Conservation (phyloP, 352 stramenopile species). For the Peronospora farinosa region DNA sequence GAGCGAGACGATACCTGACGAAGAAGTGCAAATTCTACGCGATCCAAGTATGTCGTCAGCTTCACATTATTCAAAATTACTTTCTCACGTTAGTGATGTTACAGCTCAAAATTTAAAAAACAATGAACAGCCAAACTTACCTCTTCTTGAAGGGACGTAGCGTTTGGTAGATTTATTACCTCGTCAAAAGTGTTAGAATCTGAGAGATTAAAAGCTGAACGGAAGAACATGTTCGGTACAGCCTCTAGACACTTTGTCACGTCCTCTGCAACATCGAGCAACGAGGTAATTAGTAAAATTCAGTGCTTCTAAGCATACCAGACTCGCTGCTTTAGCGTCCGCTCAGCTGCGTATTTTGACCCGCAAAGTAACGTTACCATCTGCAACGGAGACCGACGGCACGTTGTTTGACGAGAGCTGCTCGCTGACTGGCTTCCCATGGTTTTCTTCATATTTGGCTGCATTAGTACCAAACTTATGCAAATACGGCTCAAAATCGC, state of each 20-base stretch:
- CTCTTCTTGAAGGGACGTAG: conserved; percentile 59
- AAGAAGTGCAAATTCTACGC: conserved; percentile 80
- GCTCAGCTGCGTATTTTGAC: background rate
- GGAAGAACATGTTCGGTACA: conserved; percentile 80
- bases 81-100: conserved; percentile 1
- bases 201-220: conserved; percentile 65
- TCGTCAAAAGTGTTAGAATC: conserved; percentile 74
- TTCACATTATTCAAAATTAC: conserved; percentile 14
- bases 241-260: conserved; percentile 68
- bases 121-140: conserved; percentile 19
- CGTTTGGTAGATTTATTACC: conserved; percentile 64
- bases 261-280: conserved; percentile 50
- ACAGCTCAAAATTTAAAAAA: background rate
- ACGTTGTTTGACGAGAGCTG: conserved; percentile 82
- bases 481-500: conserved; percentile 77
- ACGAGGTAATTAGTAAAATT: conserved; percentile 3
- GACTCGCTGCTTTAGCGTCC: background rate
- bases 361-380: conserved; percentile 33
- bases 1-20: conserved; percentile 80
- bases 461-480: conserved; percentile 61
- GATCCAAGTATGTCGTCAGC: conserved; percentile 76
- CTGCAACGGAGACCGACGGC: conserved; percentile 66
- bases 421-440: conserved; percentile 66
- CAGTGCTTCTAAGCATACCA: background rate
- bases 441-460: conserved; percentile 68